Evolutionary conservation across 176 grass and related monocot genomes (phyloP).

Genomic region (Poa pratensis): DNA sequence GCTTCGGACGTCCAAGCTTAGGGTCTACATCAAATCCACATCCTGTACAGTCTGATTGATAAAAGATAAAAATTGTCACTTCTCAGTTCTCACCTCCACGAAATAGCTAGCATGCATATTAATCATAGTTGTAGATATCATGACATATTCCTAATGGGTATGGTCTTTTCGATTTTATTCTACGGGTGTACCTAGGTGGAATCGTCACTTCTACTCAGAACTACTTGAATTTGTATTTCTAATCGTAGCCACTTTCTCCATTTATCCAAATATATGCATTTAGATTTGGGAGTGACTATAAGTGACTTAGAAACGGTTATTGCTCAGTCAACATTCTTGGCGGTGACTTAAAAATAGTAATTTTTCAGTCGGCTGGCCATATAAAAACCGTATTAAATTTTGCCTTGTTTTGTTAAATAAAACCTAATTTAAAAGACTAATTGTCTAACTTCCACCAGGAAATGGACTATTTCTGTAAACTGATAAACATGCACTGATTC

Average conservation of each 20-base stretch:
- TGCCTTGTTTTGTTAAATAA: not conserved
- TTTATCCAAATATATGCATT: too few species aligned
- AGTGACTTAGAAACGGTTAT: too few species aligned
- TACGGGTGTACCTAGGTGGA: not conserved
- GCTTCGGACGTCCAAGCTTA: conserved; percentile 38
- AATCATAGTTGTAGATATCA: conserved; percentile 20
- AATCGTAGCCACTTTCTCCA: too few species aligned
- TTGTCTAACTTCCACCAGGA: not conserved
- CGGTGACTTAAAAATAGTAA: not conserved
- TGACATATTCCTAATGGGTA: conserved; percentile 18
- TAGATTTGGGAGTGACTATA: too few species aligned
- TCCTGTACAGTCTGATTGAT: not conserved
- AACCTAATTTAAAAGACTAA: not conserved
- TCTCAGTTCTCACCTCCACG: conserved; percentile 3
- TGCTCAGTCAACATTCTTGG: too few species aligned
- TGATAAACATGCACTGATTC: not conserved
- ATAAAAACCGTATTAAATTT: not conserved
- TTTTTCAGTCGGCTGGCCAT: too few species aligned
- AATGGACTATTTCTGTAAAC: not conserved
- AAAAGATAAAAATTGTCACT: not conserved
- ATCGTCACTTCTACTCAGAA: conserved; percentile 8
- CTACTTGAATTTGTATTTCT: too few species aligned
- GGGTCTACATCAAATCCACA: conserved; percentile 33
- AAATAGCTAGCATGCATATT: conserved; percentile 8
- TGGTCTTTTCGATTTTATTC: not conserved